Percentiles rank a stretch among this genome's conserved stretches.
Evolutionary conservation across 352 stramenopile genomes (phyloP).

Genomic region (Phytophthora pseudosyringae): DNA sequence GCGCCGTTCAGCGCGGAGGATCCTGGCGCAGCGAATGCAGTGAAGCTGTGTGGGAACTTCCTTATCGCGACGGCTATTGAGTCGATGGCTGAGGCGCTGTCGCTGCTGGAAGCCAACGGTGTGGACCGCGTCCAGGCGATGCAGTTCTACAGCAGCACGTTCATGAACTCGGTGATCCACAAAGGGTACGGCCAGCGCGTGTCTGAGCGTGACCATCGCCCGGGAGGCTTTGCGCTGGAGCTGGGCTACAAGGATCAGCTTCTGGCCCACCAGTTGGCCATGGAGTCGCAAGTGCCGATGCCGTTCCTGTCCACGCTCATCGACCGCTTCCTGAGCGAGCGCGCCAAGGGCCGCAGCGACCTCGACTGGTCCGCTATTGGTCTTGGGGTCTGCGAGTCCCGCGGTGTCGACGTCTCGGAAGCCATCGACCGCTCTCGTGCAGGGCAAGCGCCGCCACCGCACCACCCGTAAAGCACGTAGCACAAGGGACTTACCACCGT

Average conservation of each 20-base stretch:
- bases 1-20: constrained; percentile 61
- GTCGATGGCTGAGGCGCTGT: constrained; percentile 72
- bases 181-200: constrained; percentile 83
- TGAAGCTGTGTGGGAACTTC: constrained; percentile 87
- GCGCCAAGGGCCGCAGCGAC: constrained; percentile 60
- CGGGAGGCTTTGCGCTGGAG: constrained; percentile 76
- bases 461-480: not conserved
- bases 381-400: constrained; percentile 61
- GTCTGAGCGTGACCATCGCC: constrained; percentile 73
- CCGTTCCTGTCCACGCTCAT: constrained; percentile 77
- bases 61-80: constrained; percentile 84
- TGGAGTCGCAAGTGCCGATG: constrained; percentile 67
- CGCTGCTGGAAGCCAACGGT: constrained; percentile 70
- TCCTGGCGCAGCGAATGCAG: constrained; percentile 69
- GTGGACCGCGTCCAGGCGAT: constrained; percentile 79
- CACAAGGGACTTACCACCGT: constrained; percentile 1
- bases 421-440: constrained; percentile 42
- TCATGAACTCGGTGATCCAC: constrained; percentile 85
- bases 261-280: constrained; percentile 64
- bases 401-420: constrained; percentile 60
- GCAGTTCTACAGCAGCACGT: constrained; percentile 80
- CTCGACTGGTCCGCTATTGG: constrained; percentile 84
- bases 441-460: constrained; percentile 12
- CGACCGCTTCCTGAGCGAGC: constrained; percentile 71
- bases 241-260: constrained; percentile 79